Conservation (phyloP, 768 basidiomycete genomes). For the Epithele typhae region DNA sequence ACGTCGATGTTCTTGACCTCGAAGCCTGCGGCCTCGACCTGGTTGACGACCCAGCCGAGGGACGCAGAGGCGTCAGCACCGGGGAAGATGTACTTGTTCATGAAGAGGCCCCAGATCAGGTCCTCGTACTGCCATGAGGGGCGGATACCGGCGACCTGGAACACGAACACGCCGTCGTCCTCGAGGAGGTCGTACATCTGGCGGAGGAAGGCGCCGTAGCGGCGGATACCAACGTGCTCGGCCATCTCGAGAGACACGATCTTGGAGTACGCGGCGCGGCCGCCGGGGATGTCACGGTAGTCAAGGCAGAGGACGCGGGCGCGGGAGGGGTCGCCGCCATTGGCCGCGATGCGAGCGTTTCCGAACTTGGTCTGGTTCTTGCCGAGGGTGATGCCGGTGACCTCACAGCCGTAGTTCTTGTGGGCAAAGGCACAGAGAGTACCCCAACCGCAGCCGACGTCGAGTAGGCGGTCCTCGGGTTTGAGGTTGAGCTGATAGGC, state of each 20-base stretch:
- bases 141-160: slow-evolving; percentile 96
- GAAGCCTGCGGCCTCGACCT: slow-evolving; percentile 89
- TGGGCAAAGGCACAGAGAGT: slow-evolving; percentile 92
- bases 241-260: slow-evolving; percentile 98
- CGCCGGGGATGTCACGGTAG: slow-evolving; percentile 84
- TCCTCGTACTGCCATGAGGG: slow-evolving; percentile 99
- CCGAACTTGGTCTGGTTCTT: slow-evolving; percentile 92
- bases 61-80: slow-evolving; percentile 97
- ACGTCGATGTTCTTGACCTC: slow-evolving; percentile 97
- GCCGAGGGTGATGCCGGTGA: slow-evolving; percentile 90
- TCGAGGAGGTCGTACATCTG: slow-evolving; percentile 93
- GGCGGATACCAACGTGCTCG: slow-evolving; percentile 96
- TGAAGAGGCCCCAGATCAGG: slow-evolving; percentile 95
- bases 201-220: slow-evolving; percentile 82
- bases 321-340: slow-evolving; percentile 53
- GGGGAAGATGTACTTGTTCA: slow-evolving; percentile 99
- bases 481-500: slow-evolving; percentile 65
- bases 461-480: slow-evolving; percentile 78
- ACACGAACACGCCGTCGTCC: slow-evolving; percentile 90
- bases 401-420: slow-evolving; percentile 96
- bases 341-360: slow-evolving; percentile 78
- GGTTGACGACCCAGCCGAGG: slow-evolving; percentile 87
- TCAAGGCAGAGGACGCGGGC: slow-evolving; percentile 92
- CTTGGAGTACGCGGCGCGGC: slow-evolving; percentile 78
- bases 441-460: slow-evolving; percentile 95